A percentile compares a stretch with the other conserved stretches of the same genome.
Conservation (phyloP, 2,329 filamentous ascomycete genomes). For the Ophiostoma quercus region DNA sequence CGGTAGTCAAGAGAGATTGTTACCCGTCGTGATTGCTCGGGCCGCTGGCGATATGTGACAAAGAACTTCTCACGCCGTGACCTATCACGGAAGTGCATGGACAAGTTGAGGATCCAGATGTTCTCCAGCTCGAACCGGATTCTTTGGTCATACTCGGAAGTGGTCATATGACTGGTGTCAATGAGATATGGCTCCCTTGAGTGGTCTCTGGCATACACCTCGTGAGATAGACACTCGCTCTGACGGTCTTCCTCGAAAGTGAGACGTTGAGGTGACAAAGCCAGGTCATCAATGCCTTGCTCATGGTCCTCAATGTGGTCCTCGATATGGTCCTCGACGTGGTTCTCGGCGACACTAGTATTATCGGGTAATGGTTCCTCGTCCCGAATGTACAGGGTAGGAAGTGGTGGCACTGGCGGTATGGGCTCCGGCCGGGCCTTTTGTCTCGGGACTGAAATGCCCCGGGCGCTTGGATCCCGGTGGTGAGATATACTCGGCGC, state of each 20-base stretch:
- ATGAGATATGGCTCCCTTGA: slow-evolving; percentile 27
- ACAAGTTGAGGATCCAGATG: slow-evolving; percentile 93
- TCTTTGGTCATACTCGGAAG: slow-evolving; percentile 54
- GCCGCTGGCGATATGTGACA: slow-evolving; percentile 80
- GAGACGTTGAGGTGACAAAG: not conserved
- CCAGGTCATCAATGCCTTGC: not conserved
- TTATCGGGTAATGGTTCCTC: not conserved
- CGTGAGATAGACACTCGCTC: not conserved
- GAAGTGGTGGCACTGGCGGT: slow-evolving; percentile 24
- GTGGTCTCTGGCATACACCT: not conserved
- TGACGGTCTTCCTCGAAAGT: slow-evolving; percentile 10
- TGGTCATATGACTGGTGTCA: slow-evolving; percentile 47
- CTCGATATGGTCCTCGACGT: not conserved
- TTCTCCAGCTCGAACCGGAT: slow-evolving; percentile 78
- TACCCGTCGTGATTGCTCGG: slow-evolving; percentile 75
- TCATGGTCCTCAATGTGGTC: not conserved
- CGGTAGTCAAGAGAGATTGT: slow-evolving; percentile 94
- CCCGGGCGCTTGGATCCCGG: slow-evolving; percentile 13
- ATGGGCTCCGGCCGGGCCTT: slow-evolving; percentile 18
- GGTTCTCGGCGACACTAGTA: not conserved
- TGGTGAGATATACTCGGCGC: slow-evolving; percentile 40
- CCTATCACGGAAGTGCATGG: slow-evolving; percentile 94
- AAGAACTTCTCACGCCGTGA: slow-evolving; percentile 97
- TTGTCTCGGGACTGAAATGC: not conserved
- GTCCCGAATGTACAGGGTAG: not conserved